A percentile compares a stretch with the other conserved stretches of the same genome.
phyloP scores from a whole-genome alignment of 768 basidiomycete genomes.

The Suillus clintonianus region DNA sequence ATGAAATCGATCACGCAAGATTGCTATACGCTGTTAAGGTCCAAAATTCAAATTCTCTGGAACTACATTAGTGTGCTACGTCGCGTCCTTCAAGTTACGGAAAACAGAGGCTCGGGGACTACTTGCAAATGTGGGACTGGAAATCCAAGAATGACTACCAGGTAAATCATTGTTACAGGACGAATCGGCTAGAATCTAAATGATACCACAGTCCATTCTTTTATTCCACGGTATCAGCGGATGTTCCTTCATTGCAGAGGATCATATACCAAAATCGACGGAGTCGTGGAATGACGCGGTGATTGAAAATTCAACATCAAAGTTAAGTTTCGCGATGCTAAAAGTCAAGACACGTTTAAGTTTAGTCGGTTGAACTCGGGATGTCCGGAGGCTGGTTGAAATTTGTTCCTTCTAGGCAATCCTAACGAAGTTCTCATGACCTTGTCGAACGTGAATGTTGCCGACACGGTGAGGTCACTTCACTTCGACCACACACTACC shows the following conservation, averaged over 20 bases:
- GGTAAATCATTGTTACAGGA: conserved; percentile 24
- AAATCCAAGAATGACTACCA: conserved; percentile 33
- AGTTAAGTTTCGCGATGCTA: too few species aligned
- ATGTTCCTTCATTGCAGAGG: conserved; percentile 50
- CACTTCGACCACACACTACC: too few species aligned
- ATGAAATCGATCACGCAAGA: not conserved
- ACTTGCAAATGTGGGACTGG: conserved; percentile 57
- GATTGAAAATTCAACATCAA: too few species aligned
- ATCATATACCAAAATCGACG: too few species aligned
- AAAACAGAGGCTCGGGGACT: conserved; percentile 34
- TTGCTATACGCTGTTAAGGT: conserved; percentile 36
- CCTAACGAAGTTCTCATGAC: too few species aligned
- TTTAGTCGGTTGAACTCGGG: too few species aligned
- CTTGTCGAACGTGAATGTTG: too few species aligned
- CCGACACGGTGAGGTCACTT: too few species aligned
- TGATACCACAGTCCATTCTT: conserved; percentile 39
- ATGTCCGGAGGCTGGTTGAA: too few species aligned
- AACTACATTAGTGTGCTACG: conserved; percentile 49
- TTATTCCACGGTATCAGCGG: conserved; percentile 50
- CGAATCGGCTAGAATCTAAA: conserved; percentile 23
- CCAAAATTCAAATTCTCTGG: conserved; percentile 48
- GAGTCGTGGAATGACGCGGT: too few species aligned
- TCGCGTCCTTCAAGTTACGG: conserved; percentile 33
- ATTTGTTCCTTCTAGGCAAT: too few species aligned
- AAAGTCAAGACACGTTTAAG: too few species aligned